A percentile compares a stretch with the other conserved stretches of the same genome.
Conservation (phyloP, 768 basidiomycete species). For the Collybia mongolica region DNA sequence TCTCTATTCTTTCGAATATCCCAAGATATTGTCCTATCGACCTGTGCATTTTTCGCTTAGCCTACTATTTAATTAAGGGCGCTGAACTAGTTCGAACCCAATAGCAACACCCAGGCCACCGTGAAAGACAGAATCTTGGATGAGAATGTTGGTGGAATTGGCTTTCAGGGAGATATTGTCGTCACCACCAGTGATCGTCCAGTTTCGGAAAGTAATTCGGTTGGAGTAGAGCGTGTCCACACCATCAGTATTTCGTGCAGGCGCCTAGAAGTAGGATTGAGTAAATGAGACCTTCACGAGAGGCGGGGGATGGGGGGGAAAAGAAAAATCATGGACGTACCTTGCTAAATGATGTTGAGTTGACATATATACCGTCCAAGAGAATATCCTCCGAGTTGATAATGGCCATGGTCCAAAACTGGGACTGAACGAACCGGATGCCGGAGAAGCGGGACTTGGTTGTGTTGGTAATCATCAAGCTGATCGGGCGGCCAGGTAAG, state of each 20-base stretch:
- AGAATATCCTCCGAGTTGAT: slow-evolving; percentile 31
- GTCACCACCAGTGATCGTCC: slow-evolving; percentile 36
- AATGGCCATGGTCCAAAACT: slow-evolving; percentile 41
- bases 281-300: not conserved
- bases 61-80: not conserved
- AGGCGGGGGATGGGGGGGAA: not conserved
- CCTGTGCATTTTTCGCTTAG: not conserved
- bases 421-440: slow-evolving; percentile 37
- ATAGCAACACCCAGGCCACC: slow-evolving; percentile 38
- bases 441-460: slow-evolving; percentile 32
- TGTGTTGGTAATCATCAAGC: slow-evolving; percentile 32
- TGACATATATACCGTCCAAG: slow-evolving; percentile 37
- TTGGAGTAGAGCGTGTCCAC: slow-evolving; percentile 34
- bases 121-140: slow-evolving; percentile 33
- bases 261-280: slow-evolving; percentile 17
- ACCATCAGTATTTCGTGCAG: slow-evolving; percentile 36
- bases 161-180: slow-evolving; percentile 39
- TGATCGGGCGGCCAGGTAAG: slow-evolving; percentile 34
- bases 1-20: slow-evolving; percentile 25
- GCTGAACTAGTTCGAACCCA: slow-evolving; percentile 15
- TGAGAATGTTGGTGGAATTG: slow-evolving; percentile 38
- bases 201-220: slow-evolving; percentile 34
- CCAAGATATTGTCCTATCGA: slow-evolving; percentile 34
- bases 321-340: slow-evolving; percentile 10
- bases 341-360: slow-evolving; percentile 31